phyloP scores from a whole-genome alignment of 257 asterid species.

The Salvia hispanica region DNA sequence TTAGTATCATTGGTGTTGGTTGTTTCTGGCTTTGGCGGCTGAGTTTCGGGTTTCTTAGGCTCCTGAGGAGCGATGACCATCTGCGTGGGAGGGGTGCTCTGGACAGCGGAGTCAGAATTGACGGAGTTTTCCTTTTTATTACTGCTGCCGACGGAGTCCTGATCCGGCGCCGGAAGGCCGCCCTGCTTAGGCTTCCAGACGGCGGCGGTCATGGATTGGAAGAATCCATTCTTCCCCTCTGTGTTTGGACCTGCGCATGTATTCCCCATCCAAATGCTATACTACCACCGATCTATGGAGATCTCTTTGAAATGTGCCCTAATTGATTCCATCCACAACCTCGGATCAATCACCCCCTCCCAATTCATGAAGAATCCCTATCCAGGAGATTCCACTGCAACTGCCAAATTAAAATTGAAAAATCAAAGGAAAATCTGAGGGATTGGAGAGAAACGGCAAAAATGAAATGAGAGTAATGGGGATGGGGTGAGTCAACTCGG shows the following conservation, averaged over 20 bases:
- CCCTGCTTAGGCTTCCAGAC: conserved; percentile 47
- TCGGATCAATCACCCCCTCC: neutral
- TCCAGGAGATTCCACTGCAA: no score
- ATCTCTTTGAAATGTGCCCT: conserved; percentile 28
- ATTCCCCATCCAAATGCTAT: conserved; percentile 63
- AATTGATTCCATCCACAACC: conserved; percentile 25
- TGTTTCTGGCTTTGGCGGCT: no score
- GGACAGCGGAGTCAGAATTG: conserved; percentile 42
- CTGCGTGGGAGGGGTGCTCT: conserved; percentile 49
- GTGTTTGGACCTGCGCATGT: conserved; percentile 68
- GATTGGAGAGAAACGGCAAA: no score
- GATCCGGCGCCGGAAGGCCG: conserved; percentile 48
- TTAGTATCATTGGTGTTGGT: neutral
- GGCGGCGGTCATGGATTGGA: conserved; percentile 67
- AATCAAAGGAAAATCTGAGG: no score
- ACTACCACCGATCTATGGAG: conserved; percentile 20
- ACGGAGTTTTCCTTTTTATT: conserved; percentile 33
- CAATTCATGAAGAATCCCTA: no score
- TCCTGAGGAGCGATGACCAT: conserved; percentile 40
- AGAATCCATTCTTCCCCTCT: conserved; percentile 73
- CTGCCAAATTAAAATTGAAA: no score
- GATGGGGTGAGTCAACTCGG: no score
- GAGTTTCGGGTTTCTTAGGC: neutral
- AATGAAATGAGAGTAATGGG: no score
- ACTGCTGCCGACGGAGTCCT: conserved; percentile 25